Percentiles rank a stretch among this genome's conserved stretches.
These are phyloP conservation scores for Salvia sclarea DNA, from an alignment of 305 asterid species.

Conservation along the genomic window DNA sequence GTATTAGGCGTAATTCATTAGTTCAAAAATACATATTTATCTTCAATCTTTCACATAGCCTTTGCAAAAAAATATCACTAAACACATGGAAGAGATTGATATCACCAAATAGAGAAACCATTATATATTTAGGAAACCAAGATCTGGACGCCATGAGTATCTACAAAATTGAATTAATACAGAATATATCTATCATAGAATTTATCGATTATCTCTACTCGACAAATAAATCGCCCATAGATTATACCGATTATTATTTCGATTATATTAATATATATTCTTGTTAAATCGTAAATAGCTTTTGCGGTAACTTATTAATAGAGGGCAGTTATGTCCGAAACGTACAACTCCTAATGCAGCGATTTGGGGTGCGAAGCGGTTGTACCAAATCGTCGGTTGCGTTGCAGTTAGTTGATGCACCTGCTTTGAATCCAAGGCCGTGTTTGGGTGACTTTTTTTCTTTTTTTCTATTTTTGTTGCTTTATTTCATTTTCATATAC, in stretches of 20 bases:
- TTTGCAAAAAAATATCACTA: too few relatives aligned
- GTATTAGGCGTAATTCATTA: too few relatives aligned
- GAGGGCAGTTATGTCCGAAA: conserved; percentile 16
- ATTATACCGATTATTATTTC: neutral
- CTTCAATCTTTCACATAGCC: too few relatives aligned
- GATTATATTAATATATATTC: too few relatives aligned
- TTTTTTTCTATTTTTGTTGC: neutral
- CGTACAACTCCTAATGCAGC: conserved; percentile 8
- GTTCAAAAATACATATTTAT: too few relatives aligned
- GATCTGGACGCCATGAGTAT: neutral
- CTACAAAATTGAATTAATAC: neutral
- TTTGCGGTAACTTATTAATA: neutral
- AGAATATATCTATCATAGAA: neutral
- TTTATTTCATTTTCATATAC: conserved; percentile 5
- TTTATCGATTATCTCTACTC: neutral
- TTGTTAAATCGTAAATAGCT: neutral
- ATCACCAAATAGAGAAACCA: too few relatives aligned
- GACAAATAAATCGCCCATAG: neutral
- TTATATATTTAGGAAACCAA: too few relatives aligned
- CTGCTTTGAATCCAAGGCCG: conserved; percentile 37
- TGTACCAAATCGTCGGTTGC: conserved; percentile 47
- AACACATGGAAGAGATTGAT: too few relatives aligned
- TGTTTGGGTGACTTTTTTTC: conserved; percentile 29
- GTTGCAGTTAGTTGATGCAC: conserved; percentile 31
- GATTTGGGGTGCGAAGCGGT: conserved; percentile 25